These are phyloP conservation scores for Bipolaris gigantea DNA, from an alignment of 2,329 filamentous ascomycete genomes.

Conservation along the genomic window DNA sequence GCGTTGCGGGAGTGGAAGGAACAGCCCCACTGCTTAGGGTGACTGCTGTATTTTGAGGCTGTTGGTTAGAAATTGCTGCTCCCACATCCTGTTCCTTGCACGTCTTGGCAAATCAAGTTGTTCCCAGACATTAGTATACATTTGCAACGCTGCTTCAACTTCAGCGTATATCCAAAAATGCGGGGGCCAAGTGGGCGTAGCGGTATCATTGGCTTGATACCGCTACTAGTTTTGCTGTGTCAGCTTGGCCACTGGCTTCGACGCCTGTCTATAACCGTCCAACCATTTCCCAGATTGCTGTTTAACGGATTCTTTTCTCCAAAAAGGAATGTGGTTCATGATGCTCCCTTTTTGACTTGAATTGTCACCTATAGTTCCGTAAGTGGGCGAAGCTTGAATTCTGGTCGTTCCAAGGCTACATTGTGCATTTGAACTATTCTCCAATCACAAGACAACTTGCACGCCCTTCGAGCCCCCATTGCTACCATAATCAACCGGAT, in stretches of 20 bases:
- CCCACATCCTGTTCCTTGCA: background rate
- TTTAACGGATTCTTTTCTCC: background rate
- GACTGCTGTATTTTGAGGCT: background rate
- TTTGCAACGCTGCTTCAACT: background rate
- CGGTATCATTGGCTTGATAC: slow-evolving; percentile 3
- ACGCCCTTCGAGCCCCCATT: slow-evolving; percentile 2
- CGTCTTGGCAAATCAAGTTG: background rate
- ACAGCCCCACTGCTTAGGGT: background rate
- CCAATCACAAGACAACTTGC: slow-evolving; percentile 7
- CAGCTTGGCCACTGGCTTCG: background rate
- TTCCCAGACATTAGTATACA: background rate
- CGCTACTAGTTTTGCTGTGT: slow-evolving; percentile 11
- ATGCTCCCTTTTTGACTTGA: background rate
- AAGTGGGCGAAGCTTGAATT: background rate
- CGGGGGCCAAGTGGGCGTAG: background rate
- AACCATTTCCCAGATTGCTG: background rate
- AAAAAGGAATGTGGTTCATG: background rate
- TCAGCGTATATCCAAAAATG: background rate
- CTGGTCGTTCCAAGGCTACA: slow-evolving; percentile 1
- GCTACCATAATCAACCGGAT: slow-evolving; percentile 12
- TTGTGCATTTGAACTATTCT: background rate
- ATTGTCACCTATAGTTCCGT: background rate
- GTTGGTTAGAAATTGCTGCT: background rate
- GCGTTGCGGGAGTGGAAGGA: background rate
- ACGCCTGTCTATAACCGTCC: background rate